These are phyloP conservation scores for Priceomyces carsonii DNA, from an alignment of 805 yeast species.

Conservation along the genomic window DNA sequence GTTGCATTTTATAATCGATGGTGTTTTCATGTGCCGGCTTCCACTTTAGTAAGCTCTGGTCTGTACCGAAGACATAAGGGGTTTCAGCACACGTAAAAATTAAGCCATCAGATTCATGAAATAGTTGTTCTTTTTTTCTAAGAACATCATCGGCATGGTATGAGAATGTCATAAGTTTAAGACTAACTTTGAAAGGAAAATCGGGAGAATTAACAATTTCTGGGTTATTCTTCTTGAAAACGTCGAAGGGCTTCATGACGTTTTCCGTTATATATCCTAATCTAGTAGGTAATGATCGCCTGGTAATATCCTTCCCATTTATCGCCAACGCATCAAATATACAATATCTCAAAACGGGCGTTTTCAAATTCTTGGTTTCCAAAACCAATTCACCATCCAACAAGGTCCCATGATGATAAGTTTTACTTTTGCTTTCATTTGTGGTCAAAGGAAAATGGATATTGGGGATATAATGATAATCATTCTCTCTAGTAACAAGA, in stretches of 20 bases:
- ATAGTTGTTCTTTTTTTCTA: slow-evolving; percentile 65
- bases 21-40: slow-evolving; percentile 96
- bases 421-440: slow-evolving; percentile 45
- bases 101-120: slow-evolving; percentile 91
- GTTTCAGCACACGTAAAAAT: slow-evolving; percentile 89
- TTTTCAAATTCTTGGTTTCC: slow-evolving; percentile 61
- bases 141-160: slow-evolving; percentile 78
- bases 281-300: slow-evolving; percentile 74
- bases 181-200: slow-evolving; percentile 83
- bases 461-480: slow-evolving; percentile 76
- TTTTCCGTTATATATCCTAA: slow-evolving; percentile 82
- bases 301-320: slow-evolving; percentile 70
- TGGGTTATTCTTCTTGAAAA: slow-evolving; percentile 67
- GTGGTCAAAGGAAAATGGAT: slow-evolving; percentile 75
- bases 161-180: slow-evolving; percentile 86
- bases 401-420: slow-evolving; percentile 82
- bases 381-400: slow-evolving; percentile 93
- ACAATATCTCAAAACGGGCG: slow-evolving; percentile 61
- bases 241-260: slow-evolving; percentile 79
- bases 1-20: slow-evolving; percentile 75
- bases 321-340: slow-evolving; percentile 90
- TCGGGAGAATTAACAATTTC: slow-evolving; percentile 60
- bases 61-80: slow-evolving; percentile 89
- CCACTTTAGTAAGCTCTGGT: slow-evolving; percentile 86
- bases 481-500: slow-evolving; percentile 84